Evolutionary conservation across 2,329 filamentous ascomycete genomes (phyloP).

Genomic region (Pseudopithomyces maydicus): DNA sequence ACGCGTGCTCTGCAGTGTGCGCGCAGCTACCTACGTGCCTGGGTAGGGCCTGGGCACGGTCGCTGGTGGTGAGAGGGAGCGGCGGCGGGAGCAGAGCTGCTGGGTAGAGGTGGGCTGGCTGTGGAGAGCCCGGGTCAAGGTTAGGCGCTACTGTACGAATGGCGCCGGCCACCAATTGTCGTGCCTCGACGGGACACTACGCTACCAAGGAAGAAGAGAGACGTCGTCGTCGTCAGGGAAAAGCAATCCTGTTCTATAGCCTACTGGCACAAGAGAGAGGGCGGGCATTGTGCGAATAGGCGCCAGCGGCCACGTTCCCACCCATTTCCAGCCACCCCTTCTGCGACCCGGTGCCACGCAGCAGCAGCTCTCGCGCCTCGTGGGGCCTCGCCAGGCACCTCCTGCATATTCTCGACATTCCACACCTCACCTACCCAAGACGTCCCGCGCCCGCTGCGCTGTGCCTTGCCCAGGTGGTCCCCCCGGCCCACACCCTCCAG

Average conservation of each 20-base stretch:
- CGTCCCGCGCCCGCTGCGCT: not conserved
- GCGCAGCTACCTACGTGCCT: not conserved
- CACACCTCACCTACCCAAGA: not conserved
- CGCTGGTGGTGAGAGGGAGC: slow-evolving; percentile 5
- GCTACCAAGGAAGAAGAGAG: not conserved
- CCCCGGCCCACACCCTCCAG: no score
- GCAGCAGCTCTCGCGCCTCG: slow-evolving; percentile 1
- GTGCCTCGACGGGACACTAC: not conserved
- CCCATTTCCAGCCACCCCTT: slow-evolving; percentile 10
- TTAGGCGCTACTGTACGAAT: slow-evolving; percentile 2
- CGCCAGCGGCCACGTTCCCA: slow-evolving; percentile 9
- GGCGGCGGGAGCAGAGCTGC: not conserved
- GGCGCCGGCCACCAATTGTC: slow-evolving; percentile 10
- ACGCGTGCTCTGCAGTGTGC: no score
- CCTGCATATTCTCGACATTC: slow-evolving; percentile 3
- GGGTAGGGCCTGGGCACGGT: not conserved
- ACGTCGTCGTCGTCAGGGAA: not conserved
- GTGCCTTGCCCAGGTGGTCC: no score
- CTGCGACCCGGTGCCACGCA: slow-evolving; percentile 1
- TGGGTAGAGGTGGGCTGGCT: slow-evolving; percentile 7
- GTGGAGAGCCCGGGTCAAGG: slow-evolving; percentile 3
- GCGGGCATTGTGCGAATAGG: not conserved
- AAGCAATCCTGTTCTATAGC: not conserved
- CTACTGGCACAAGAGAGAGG: not conserved
- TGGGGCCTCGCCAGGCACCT: slow-evolving; percentile 8